phyloP scores from a whole-genome alignment of 805 yeast genomes.

The Yamadazyma akitaensis region DNA sequence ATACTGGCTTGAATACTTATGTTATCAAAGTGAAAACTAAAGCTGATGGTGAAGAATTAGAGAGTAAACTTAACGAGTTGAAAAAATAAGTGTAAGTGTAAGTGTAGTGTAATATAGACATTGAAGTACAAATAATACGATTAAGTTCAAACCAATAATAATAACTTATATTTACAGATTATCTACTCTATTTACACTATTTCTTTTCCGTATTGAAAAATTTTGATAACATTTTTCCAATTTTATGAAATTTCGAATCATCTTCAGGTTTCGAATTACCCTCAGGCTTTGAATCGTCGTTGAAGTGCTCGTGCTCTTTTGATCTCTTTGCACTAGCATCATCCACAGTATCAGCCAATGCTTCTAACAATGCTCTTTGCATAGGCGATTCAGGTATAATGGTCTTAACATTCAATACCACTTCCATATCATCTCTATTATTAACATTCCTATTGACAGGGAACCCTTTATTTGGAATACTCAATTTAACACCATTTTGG shows the following conservation, averaged over 20 bases:
- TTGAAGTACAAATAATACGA: neutral
- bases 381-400: constrained; percentile 76
- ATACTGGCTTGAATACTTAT: constrained; percentile 59
- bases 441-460: constrained; percentile 55
- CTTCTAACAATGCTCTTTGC: constrained; percentile 86
- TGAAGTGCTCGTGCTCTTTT: constrained; percentile 40
- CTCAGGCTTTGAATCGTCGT: constrained; percentile 19
- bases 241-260: constrained; percentile 50
- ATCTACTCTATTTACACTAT: neutral
- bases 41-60: constrained; percentile 59
- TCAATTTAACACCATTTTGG: constrained; percentile 67
- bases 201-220: constrained; percentile 47
- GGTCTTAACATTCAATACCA: constrained; percentile 67
- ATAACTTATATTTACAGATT: constrained; percentile 11
- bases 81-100: constrained; percentile 8
- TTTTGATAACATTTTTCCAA: constrained; percentile 56
- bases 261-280: constrained; percentile 32
- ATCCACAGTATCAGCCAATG: constrained; percentile 85
- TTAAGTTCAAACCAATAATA: neutral
- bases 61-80: constrained; percentile 26
- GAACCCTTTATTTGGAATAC: constrained; percentile 84
- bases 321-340: constrained; percentile 77
- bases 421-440: constrained; percentile 77
- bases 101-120: constrained; percentile 5
- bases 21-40: constrained; percentile 73